Evolutionary conservation across 495 filamentous ascomycete species (phyloP), one percentile per base, ranked within the genome.

Genomic region (Tuber brumale): DNA sequence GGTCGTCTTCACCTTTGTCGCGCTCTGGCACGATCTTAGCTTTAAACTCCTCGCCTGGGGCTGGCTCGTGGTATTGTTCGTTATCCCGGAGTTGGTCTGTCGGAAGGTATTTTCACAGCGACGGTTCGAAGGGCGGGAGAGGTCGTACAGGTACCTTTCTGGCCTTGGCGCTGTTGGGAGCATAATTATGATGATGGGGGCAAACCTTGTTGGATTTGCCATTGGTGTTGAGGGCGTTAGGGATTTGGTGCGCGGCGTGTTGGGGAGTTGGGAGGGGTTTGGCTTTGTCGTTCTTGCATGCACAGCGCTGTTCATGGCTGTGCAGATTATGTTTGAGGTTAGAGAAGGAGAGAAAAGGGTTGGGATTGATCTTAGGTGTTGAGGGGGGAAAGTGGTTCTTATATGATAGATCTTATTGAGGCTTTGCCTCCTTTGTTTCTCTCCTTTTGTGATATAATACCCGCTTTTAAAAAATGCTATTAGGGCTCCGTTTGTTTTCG

Each of bases 11-110:
- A 97, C 94, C 3, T 99, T 99, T 78, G 95, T 99, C 43, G 95
- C 96, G 9, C 86, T 99, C 57, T 99, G 95, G 95, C 95, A 99
- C 84, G 95, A 99, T 81, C 96, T 99, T 83, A 90, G 94, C 81
- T 88, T 97, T n/a, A 89, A 91, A 69, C 88, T 99, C 39, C 88
- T 99, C 21, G 91, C 95, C 82, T 99, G 95, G 95, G 94, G 95
- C 21, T 99, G 95, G 95, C 86, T 99, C 71, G 89, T 98, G 69
- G 93, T 94, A 6, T 84, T 97, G 18, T 99, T 99, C 85, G 91
- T 99, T 82, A 82, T 97, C 39, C 95, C 95, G 0, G 96, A 98
- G 83, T 87, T 94, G 70, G 83, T 93, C 21, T 93, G 90, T 12
- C 85, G 86, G 0, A 85, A 89, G 61, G 44, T 93, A 3, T 97